Percentiles rank a stretch among this genome's conserved stretches.
These are phyloP conservation scores for Suillus weaverae DNA, from an alignment of 768 basidiomycete genomes.

Conservation along the genomic window DNA sequence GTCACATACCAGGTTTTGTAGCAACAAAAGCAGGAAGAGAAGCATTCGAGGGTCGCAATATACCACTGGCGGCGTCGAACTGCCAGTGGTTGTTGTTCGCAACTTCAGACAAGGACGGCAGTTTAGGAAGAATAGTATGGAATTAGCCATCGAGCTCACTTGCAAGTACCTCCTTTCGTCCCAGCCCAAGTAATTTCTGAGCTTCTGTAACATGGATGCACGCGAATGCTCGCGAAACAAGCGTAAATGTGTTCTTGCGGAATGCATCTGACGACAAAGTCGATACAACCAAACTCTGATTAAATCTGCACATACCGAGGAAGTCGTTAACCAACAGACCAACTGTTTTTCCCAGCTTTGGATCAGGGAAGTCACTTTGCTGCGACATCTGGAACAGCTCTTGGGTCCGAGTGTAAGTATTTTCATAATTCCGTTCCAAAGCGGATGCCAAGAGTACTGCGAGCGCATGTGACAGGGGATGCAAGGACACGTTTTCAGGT, in stretches of 20 bases:
- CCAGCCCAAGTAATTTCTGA: constrained; percentile 56
- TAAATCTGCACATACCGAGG: constrained; percentile 42
- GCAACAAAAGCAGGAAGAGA: background rate
- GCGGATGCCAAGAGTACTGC: constrained; percentile 49
- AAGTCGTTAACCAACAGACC: constrained; percentile 47
- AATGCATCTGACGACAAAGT: constrained; percentile 49
- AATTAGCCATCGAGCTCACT: constrained; percentile 21
- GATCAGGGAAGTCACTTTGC: constrained; percentile 46
- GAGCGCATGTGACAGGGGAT: constrained; percentile 50
- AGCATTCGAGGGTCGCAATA: constrained; percentile 40
- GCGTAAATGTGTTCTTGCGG: constrained; percentile 51
- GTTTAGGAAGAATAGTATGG: background rate
- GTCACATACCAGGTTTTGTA: constrained; percentile 6
- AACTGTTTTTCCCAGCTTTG: constrained; percentile 46
- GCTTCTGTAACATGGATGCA: constrained; percentile 57
- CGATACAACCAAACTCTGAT: background rate
- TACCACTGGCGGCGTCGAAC: constrained; percentile 46
- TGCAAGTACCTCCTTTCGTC: constrained; percentile 31
- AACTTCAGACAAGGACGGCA: constrained; percentile 28
- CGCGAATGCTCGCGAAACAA: constrained; percentile 65
- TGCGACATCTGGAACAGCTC: constrained; percentile 42
- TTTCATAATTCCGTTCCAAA: constrained; percentile 53
- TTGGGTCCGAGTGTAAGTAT: constrained; percentile 52
- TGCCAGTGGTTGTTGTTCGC: constrained; percentile 49
- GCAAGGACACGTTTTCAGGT: constrained; percentile 44